Evolutionary conservation across 73 alveolate species (phyloP), one percentile per base, ranked within the genome.

Genomic region (Paramecium tetraurelia): DNA sequence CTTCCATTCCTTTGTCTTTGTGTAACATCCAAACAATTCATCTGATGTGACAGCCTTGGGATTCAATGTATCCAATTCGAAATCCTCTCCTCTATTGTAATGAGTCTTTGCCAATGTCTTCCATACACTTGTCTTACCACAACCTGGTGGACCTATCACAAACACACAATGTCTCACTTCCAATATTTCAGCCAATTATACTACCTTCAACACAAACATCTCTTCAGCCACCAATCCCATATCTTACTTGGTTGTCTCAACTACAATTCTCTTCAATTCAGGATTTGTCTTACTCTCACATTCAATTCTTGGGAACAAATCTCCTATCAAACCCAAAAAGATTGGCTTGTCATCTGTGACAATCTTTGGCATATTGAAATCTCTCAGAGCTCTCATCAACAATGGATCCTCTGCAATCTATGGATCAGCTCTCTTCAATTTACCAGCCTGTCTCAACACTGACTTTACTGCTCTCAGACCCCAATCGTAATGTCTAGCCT

Each of bases 381-480:
- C 99, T 93, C 99, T 97, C 95, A 99, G 88, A 83, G 99, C 99
- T 96, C 99, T 98, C 99, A 99, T 98, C 92, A 99, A 97, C 77
- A 99, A 96, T 14, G 98, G 98, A 92, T 99, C 99, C 93, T 99
- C 99, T 6, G 96, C 96, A 92, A 96, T 96, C 40, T 99, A 98
- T 7, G 99, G 99, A 72, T 99, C 99, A 44, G 96, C 98, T 93
- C 99, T 98, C 96, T 99, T 99, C 80, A 99, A 97, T 46, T 97
- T 96, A 95, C 99, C 99, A 18, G 99, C 99, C 92, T 95, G 98
- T 92, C 99, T 95, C 92, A 99, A 97, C 96, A 99, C 99, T 59
- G 99, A 98, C 94, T 99, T 99, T 83, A 99, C 99, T 69, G 99
- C 99, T 95, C 99, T 97, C 14, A 99, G 99, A 85, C 99, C 99